Percentiles rank a stretch among this genome's conserved stretches.
Conservation (phyloP, 2,329 filamentous ascomycete species). For the Neopestalotiopsis sp. region DNA sequence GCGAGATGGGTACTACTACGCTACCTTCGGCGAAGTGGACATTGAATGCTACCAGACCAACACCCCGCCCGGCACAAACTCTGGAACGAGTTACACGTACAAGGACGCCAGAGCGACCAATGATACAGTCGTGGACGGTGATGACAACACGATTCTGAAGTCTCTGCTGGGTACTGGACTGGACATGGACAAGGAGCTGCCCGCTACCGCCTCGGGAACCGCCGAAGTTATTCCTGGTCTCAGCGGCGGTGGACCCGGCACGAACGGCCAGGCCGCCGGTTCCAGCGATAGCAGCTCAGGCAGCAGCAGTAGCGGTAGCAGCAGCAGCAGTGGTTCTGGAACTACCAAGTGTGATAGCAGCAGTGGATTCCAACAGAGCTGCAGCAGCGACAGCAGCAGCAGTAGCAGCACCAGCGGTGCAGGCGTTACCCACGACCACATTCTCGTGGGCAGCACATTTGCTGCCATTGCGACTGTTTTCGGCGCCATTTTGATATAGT, state of each 20-base stretch:
- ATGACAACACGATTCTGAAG: slow-evolving; percentile 77
- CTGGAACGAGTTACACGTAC: slow-evolving; percentile 78
- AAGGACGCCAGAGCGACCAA: slow-evolving; percentile 70
- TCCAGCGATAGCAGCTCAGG: slow-evolving; percentile 22
- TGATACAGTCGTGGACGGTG: slow-evolving; percentile 75
- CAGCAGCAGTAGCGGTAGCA: slow-evolving; percentile 20
- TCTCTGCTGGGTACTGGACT: slow-evolving; percentile 83
- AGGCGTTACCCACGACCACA: slow-evolving; percentile 33
- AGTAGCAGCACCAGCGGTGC: slow-evolving; percentile 20
- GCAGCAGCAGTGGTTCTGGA: slow-evolving; percentile 22
- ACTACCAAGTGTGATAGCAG: slow-evolving; percentile 24
- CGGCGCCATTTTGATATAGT: neutral
- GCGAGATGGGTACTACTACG: slow-evolving; percentile 86
- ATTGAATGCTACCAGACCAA: slow-evolving; percentile 82
- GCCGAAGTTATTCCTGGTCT: slow-evolving; percentile 35
- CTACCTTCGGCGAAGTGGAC: slow-evolving; percentile 76
- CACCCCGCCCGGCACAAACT: slow-evolving; percentile 68
- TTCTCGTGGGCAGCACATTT: slow-evolving; percentile 5
- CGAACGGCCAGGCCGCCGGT: slow-evolving; percentile 37
- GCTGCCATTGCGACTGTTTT: neutral
- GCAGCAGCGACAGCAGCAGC: slow-evolving; percentile 21
- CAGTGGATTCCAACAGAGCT: slow-evolving; percentile 37
- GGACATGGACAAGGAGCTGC: slow-evolving; percentile 61
- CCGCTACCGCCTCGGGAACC: slow-evolving; percentile 36
- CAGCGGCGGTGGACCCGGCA: slow-evolving; percentile 37